A percentile compares a stretch with the other conserved stretches of the same genome.
phyloP scores from a whole-genome alignment of 768 basidiomycete species.

The Mycena epipterygia region DNA sequence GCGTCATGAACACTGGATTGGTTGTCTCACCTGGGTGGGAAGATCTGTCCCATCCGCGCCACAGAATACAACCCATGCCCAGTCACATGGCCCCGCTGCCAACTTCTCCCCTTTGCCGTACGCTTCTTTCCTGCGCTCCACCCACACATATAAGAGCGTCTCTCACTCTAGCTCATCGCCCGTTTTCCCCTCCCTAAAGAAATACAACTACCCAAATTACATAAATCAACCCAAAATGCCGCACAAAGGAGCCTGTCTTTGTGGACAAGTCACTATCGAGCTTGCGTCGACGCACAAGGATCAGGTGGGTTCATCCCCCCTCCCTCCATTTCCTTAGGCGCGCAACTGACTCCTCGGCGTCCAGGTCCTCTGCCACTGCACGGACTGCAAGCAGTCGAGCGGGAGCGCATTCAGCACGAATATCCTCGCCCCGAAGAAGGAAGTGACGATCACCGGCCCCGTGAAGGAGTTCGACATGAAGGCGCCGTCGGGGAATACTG shows the following conservation, averaged over 20 bases:
- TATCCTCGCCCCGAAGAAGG: conserved; percentile 49
- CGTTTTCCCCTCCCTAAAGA: not conserved
- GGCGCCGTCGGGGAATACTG: conserved; percentile 50
- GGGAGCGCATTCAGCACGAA: conserved; percentile 58
- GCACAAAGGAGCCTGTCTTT: conserved; percentile 49
- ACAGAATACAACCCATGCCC: not conserved
- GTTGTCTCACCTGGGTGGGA: not conserved
- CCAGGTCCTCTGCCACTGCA: conserved; percentile 54
- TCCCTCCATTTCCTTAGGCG: not conserved
- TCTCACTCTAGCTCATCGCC: not conserved
- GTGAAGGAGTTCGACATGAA: conserved; percentile 47
- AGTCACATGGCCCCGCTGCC: not conserved
- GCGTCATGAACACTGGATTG: not conserved
- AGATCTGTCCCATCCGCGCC: not conserved
- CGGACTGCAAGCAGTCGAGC: conserved; percentile 52
- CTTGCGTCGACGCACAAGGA: conserved; percentile 42
- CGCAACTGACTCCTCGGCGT: not conserved
- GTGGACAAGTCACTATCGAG: conserved; percentile 48
- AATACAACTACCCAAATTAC: not conserved
- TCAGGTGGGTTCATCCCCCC: conserved; percentile 40
- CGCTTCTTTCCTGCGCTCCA: not conserved
- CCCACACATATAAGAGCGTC: not conserved
- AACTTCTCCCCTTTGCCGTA: not conserved
- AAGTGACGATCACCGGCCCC: conserved; percentile 50
- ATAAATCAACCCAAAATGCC: conserved; percentile 33